Base-by-base conservation (phyloP, 23 red algal species). In the Gracilaria domingensis region DNA sequence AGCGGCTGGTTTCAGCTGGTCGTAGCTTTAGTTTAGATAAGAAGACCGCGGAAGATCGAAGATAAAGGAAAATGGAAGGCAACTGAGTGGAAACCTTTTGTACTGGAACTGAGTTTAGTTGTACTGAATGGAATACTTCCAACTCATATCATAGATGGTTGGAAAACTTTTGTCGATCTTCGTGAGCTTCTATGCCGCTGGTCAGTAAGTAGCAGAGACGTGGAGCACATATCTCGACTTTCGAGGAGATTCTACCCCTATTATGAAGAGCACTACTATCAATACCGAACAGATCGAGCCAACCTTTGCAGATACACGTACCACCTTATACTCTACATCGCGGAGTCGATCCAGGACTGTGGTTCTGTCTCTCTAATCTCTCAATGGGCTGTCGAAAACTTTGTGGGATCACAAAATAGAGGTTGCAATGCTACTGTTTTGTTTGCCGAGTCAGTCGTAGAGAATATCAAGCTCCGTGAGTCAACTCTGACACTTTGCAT, bases 51-150 rank as follows among this genome's bases (percentile, higher is more conserved):
- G 18, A 9, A 14, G 29, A 37, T 62, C 12, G 55, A 45, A 17
- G 30, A 62, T 17, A 23, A 23, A 17, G 18, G 36, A 6, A 36
- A n/a, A n/a, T 83, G 30, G 55, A 83, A 83, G 34, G 80, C 54
- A 44, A 30, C 38, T 18, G 28, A 83, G 45, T 83, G 80, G 80
- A 58, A 60, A 33, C 7, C 80, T 56, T 83, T 83, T 65, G 80
- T 83, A 16, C 12, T 61, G 11, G 26, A 59, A 83, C 12, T 65
- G 13, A 83, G 56, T 20, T 8, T 83, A 17, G 24, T 60, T 2
- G 80, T 62, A 0, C 60, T 83, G 14, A 25, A 62, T 3, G n/a
- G 35, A 4, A 16, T 59, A 21, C 29, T 83, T 37, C 80, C 55
- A 2, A 35, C 5, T 8, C 53, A 83, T 20, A 9, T 60, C 0